Conservation (phyloP, 805 yeast species). For the Wickerhamia fluorescens region DNA sequence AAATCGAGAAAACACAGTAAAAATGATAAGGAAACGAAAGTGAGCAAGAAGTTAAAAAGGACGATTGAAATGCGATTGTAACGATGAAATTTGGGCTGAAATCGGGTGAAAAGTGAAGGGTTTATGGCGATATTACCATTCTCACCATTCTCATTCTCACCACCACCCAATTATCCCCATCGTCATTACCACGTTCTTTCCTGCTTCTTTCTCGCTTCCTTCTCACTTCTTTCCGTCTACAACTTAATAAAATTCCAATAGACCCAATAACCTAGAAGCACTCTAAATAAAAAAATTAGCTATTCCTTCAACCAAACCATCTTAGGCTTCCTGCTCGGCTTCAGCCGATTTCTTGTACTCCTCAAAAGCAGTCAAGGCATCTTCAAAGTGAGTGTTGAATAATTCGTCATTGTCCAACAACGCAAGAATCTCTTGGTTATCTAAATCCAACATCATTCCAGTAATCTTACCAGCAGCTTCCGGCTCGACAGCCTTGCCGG, state of each 20-base stretch:
- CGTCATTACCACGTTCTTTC: no score
- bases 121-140: no score
- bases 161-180: no score
- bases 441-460: constrained; percentile 97
- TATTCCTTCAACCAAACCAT: background rate
- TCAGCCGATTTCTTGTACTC: constrained; percentile 65
- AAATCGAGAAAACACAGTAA: no score
- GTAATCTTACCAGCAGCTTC: constrained; percentile 98
- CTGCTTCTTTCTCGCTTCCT: no score
- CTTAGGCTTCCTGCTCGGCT: constrained; percentile 2
- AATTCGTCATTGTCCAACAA: constrained; percentile 85
- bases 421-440: constrained; percentile 81
- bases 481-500: constrained; percentile 80
- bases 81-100: no score
- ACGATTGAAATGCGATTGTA: no score
- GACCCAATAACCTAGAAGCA: background rate
- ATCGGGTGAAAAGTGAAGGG: no score
- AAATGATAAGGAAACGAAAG: no score
- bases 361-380: constrained; percentile 91
- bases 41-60: no score
- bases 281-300: background rate
- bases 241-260: constrained; percentile 8
- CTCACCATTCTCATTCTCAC: no score
- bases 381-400: constrained; percentile 85
- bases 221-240: background rate